Evolutionary conservation across 768 basidiomycete species (phyloP).

Genomic region (Hysterangium stoloniferum): DNA sequence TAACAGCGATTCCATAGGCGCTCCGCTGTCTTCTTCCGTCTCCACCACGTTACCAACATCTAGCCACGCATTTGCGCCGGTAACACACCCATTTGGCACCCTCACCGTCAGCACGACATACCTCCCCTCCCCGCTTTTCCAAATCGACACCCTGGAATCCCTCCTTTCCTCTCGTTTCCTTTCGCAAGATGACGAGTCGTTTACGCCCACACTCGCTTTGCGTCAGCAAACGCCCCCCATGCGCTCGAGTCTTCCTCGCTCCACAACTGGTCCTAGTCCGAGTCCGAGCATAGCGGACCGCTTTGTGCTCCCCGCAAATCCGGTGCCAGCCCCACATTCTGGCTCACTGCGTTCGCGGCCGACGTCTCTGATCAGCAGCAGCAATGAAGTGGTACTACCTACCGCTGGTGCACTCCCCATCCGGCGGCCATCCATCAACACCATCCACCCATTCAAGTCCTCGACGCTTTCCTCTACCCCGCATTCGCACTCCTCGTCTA

Average conservation of each 20-base stretch:
- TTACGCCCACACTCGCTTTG: conserved; percentile 65
- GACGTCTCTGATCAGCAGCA: conserved; percentile 2
- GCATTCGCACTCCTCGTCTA: conserved; percentile 34
- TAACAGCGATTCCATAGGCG: conserved; percentile 13
- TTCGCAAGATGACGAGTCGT: conserved; percentile 54
- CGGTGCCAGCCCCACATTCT: background rate
- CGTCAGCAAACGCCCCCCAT: conserved; percentile 46
- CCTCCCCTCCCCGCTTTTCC: conserved; percentile 60
- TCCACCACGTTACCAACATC: conserved; percentile 39
- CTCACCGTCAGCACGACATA: conserved; percentile 58
- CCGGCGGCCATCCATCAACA: conserved; percentile 34
- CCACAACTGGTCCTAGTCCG: conserved; percentile 21
- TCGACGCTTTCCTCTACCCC: conserved; percentile 42
- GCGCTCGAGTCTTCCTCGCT: conserved; percentile 38
- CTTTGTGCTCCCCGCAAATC: conserved; percentile 3
- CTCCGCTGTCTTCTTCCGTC: background rate
- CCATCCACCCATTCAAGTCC: conserved; percentile 42
- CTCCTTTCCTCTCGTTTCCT: conserved; percentile 67
- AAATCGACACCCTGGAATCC: conserved; percentile 70
- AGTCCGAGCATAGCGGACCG: conserved; percentile 6
- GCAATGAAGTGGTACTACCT: background rate
- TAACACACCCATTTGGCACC: conserved; percentile 62
- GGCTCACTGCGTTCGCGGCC: conserved; percentile 1
- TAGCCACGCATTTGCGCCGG: conserved; percentile 53
- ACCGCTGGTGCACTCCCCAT: conserved; percentile 34